phyloP scores from a whole-genome alignment of 352 stramenopile species.

The Phytophthora palmivora region DNA sequence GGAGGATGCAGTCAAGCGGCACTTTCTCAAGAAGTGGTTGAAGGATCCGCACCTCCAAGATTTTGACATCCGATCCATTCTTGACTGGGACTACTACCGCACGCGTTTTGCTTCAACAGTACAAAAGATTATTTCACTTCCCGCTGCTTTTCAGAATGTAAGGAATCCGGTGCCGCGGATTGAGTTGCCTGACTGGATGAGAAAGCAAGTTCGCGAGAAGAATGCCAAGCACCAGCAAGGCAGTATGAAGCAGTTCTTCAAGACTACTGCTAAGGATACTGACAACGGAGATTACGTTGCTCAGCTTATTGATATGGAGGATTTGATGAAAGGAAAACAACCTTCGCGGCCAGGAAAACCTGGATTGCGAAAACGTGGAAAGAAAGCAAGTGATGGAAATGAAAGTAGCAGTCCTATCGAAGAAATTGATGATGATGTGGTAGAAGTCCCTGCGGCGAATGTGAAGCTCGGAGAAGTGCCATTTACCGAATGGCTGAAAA shows the following conservation, averaged over 20 bases:
- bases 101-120: conserved; percentile 90
- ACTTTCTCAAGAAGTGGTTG: conserved; percentile 99
- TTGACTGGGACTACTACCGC: conserved; percentile 99
- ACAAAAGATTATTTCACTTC: conserved; percentile 99
- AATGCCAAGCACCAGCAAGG: conserved; percentile 80
- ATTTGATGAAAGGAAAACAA: conserved; percentile 48
- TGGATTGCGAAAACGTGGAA: conserved; percentile 19
- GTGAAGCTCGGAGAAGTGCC: conserved; percentile 69
- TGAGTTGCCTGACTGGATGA: conserved; percentile 96
- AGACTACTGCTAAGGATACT: conserved; percentile 33
- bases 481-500: conserved; percentile 66
- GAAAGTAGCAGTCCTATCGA: conserved; percentile 26
- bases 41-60: conserved; percentile 93
- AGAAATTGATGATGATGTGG: conserved; percentile 37
- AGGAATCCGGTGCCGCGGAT: conserved; percentile 97
- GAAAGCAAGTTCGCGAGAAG: conserved; percentile 92
- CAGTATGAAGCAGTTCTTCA: conserved; percentile 93
- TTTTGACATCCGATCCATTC: conserved; percentile 93
- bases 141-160: conserved; percentile 97
- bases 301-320: conserved; percentile 77
- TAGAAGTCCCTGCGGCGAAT: conserved; percentile 18
- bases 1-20: conserved; percentile 93
- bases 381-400: conserved; percentile 21
- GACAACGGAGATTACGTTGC: conserved; percentile 56
- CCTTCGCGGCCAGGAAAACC: conserved; percentile 16